A percentile compares a stretch with the other conserved stretches of the same genome.
Evolutionary conservation across 176 grass and related monocot genomes (phyloP).

Genomic region (Triticum turgidum): DNA sequence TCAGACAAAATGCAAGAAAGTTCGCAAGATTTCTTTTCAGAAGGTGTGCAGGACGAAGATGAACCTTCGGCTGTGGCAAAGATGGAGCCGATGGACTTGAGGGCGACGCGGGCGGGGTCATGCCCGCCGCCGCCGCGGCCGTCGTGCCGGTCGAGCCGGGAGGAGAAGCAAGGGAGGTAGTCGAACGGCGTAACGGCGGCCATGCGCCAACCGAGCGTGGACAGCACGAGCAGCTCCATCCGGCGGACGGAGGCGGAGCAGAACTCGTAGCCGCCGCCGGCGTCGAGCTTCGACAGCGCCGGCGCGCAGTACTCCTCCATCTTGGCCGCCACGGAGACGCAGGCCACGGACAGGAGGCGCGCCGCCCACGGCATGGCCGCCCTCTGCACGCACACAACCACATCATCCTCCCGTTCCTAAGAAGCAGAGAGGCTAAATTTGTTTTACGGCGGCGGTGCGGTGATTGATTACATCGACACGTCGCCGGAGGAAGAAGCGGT

Average conservation of each 20-base stretch:
- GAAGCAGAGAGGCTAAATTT: slow-evolving; percentile 16
- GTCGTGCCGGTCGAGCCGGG: slow-evolving; percentile 42
- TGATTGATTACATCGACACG: slow-evolving; percentile 68
- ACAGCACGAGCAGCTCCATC: slow-evolving; percentile 93
- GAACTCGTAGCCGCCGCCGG: slow-evolving; percentile 55
- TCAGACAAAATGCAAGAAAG: slow-evolving; percentile 22
- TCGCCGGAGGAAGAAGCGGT: slow-evolving; percentile 76
- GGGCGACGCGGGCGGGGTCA: slow-evolving; percentile 15
- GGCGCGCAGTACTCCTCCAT: slow-evolving; percentile 83
- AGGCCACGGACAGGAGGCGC: slow-evolving; percentile 75
- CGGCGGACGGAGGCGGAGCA: slow-evolving; percentile 50
- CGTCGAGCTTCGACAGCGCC: slow-evolving; percentile 65
- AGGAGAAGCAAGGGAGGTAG: slow-evolving; percentile 64
- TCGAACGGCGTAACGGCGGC: slow-evolving; percentile 86
- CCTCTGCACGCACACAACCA: slow-evolving; percentile 48
- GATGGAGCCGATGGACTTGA: slow-evolving; percentile 45
- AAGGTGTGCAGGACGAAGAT: not conserved
- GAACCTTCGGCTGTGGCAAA: slow-evolving; percentile 50
- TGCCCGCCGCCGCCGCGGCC: slow-evolving; percentile 31
- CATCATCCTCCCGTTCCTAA: not conserved
- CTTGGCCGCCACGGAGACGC: slow-evolving; percentile 87
- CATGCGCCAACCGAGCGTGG: slow-evolving; percentile 88
- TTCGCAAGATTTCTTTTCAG: not conserved
- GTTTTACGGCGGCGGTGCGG: slow-evolving; percentile 2
- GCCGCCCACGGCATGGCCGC: slow-evolving; percentile 70